Evolutionary conservation across 805 yeast species (phyloP), one percentile per base, ranked within the genome.

Genomic region (Ogataea paradorogensis): DNA sequence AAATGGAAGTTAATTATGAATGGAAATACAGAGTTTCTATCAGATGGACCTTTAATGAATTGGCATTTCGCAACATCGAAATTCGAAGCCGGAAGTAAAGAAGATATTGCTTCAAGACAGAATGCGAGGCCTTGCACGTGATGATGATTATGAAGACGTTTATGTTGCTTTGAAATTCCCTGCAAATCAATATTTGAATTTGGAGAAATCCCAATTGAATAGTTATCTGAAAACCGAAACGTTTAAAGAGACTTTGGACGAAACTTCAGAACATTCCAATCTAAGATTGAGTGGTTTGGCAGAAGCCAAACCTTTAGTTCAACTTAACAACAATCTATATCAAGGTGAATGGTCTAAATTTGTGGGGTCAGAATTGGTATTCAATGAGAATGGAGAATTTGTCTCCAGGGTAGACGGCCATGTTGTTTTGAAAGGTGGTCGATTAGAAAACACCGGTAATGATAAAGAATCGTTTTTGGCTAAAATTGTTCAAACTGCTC

Each of bases 21-120:
- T 57, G 96, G 97, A 4, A 72, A 78, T 47, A 77, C 87, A 7
- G 79, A 74, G 30, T 89, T 82, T 52, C 67, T 91, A 45, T 59
- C 74, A 6, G 62, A 71, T 6, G 98, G 98, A 7, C 93, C 90
- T 53, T 96, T 89, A 60, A 87, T 88, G 95, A 82, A 86, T 56
- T 90, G 97, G 97, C 78, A 82, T 52, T 91, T 89, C 67, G 77
- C 59, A 4, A 56, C 69, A 41, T 78, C 77, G 14, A 41, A 45
- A 9, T 82, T 76, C 50, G 96, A 87, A 64, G 95, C 96, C 5
- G 96, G 96, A 9, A 84, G 95, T 3, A 87, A 82, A 47, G 95
- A 83, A 35, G 96, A 89, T 61, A 78, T 88, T 38, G 77, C 74
- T 49, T 74, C 76, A 11, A 71, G 89, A 55, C 55, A 49, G 47